A percentile compares a stretch with the other conserved stretches of the same genome.
These are phyloP conservation scores for Leishmania guyanensis DNA, from an alignment of 208 protist genomes.

Conservation along the genomic window DNA sequence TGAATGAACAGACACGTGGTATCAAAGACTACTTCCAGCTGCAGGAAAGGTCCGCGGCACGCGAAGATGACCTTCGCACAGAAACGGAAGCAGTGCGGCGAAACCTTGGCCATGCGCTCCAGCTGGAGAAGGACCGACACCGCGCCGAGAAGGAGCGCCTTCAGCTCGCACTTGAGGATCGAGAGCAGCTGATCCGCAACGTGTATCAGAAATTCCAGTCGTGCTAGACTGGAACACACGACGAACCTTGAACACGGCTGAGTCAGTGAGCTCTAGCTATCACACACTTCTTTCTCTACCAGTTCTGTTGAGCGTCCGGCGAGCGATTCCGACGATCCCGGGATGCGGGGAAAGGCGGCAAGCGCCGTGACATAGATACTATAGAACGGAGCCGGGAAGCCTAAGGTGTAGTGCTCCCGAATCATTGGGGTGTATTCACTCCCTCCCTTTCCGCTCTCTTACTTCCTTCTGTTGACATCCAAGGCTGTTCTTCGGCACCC, in stretches of 20 bases:
- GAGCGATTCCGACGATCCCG: too few relatives aligned
- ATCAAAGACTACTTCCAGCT: constrained; percentile 69
- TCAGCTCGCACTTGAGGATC: constrained; percentile 57
- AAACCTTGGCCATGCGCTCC: constrained; percentile 46
- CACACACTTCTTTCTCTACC: not conserved
- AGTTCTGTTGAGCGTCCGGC: not conserved
- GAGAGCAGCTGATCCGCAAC: constrained; percentile 67
- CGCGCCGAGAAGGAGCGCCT: constrained; percentile 55
- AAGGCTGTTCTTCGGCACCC: not conserved
- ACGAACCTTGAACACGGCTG: not conserved
- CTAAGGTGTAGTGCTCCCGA: not conserved
- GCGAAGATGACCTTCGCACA: constrained; percentile 62
- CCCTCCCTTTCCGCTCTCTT: not conserved
- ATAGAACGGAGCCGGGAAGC: not conserved
- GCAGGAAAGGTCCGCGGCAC: constrained; percentile 29
- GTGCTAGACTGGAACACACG: not conserved
- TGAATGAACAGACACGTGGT: constrained; percentile 48
- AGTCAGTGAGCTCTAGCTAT: not conserved
- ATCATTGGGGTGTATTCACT: not conserved
- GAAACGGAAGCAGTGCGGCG: constrained; percentile 56
- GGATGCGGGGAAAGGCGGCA: not conserved
- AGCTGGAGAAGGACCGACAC: constrained; percentile 40
- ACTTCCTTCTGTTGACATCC: not conserved
- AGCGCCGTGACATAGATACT: not conserved
- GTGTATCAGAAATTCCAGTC: constrained; percentile 38